A percentile compares a stretch with the other conserved stretches of the same genome.
Evolutionary conservation across 768 basidiomycete species (phyloP).

Genomic region (Hydnomerulius pinastri): DNA sequence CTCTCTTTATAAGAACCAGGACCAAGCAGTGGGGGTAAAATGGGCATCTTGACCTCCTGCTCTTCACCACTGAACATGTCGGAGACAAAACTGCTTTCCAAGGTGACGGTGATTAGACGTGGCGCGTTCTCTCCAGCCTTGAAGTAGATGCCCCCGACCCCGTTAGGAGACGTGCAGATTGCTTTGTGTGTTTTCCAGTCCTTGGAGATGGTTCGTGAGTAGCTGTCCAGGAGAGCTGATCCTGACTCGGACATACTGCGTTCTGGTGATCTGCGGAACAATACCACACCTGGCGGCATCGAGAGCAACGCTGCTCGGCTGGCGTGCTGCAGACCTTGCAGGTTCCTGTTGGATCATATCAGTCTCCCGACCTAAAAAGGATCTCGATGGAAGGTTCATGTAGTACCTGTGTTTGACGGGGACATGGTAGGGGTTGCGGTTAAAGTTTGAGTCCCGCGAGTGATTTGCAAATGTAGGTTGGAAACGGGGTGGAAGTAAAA

Average conservation of each 20-base stretch:
- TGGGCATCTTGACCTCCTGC: background rate
- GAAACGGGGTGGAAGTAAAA: too few species aligned
- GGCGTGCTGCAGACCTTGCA: background rate
- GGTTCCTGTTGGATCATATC: conserved; percentile 29
- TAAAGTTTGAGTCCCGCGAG: background rate
- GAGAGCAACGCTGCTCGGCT: background rate
- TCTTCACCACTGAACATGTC: background rate
- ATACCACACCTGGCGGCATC: background rate
- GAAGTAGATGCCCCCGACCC: background rate
- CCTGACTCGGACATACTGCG: background rate
- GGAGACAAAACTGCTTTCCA: background rate
- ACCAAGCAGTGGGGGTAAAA: background rate
- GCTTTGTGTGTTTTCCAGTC: background rate
- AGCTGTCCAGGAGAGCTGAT: background rate
- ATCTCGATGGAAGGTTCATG: too few species aligned
- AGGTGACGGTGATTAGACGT: conserved; percentile 15
- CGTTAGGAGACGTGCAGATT: background rate
- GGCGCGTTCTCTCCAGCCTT: conserved; percentile 6
- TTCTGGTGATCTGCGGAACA: background rate
- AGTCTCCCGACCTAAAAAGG: background rate
- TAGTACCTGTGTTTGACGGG: too few species aligned
- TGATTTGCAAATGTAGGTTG: too few species aligned
- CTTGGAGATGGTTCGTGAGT: background rate
- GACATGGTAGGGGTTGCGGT: too few species aligned
- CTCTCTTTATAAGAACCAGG: background rate